These are phyloP conservation scores for Corymbia maculata DNA, from an alignment of 345 rosid genomes.

Conservation along the genomic window DNA sequence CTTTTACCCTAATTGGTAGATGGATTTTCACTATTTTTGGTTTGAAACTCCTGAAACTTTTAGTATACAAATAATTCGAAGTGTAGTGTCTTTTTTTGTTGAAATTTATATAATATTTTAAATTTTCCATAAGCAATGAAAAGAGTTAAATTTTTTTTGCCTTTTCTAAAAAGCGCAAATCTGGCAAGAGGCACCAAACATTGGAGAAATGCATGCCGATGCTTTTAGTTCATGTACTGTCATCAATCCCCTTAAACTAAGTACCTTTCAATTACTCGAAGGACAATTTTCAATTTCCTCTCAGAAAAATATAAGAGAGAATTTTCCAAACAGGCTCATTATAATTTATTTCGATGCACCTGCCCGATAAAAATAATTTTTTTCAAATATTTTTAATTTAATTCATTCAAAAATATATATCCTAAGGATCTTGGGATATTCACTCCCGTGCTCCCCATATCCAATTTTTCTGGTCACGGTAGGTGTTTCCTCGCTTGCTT, in stretches of 20 bases:
- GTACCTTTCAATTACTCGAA: not conserved
- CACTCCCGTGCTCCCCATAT: not conserved
- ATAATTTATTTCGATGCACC: not conserved
- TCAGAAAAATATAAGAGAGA: not conserved
- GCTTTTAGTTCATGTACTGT: not conserved
- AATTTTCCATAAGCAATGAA: not conserved
- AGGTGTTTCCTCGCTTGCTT: not conserved
- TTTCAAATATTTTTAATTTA: not conserved
- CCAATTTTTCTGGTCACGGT: not conserved
- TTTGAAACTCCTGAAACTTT: not conserved
- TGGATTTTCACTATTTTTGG: not conserved
- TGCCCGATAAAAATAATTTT: not conserved
- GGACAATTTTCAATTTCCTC: not conserved
- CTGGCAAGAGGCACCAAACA: not conserved
- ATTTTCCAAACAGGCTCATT: not conserved
- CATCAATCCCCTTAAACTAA: not conserved
- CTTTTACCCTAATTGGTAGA: rapidly evolving
- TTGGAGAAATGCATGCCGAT: not conserved
- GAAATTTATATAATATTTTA: not conserved
- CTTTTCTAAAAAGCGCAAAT: no score
- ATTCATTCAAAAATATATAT: not conserved
- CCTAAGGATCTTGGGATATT: not conserved
- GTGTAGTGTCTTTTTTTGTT: not conserved
- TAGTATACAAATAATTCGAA: not conserved
- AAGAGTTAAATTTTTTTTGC: not conserved